A percentile compares a stretch with the other conserved stretches of the same genome.
phyloP scores from a whole-genome alignment of 495 filamentous ascomycete genomes.

The Penicillium goetzii region DNA sequence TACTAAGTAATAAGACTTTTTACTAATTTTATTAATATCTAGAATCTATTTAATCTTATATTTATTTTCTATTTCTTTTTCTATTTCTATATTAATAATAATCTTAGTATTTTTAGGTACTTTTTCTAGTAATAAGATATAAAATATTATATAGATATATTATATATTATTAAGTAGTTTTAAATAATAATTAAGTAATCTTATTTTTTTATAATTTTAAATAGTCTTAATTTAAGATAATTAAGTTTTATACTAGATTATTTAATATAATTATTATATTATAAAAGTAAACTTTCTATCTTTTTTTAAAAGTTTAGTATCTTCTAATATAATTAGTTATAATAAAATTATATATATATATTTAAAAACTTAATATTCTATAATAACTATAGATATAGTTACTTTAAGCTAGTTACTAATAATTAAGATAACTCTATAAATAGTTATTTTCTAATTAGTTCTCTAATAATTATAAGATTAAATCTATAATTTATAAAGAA shows the following conservation, averaged over 20 bases:
- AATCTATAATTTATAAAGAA: slow-evolving; percentile 28
- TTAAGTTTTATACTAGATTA: slow-evolving; percentile 14
- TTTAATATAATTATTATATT: slow-evolving; percentile 7
- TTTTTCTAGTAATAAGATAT: slow-evolving; percentile 11
- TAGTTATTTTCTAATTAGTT: background rate
- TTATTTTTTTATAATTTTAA: slow-evolving; percentile 16
- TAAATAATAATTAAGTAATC: slow-evolving; percentile 17
- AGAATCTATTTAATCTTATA: slow-evolving; percentile 12
- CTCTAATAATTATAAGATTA: slow-evolving; percentile 6
- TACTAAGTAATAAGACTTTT: slow-evolving; percentile 8
- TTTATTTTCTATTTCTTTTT: slow-evolving; percentile 15
- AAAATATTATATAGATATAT: slow-evolving; percentile 12
- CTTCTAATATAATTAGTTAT: slow-evolving; percentile 1
- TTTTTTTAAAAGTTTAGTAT: background rate
- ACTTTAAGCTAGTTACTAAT: background rate
- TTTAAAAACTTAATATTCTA: background rate
- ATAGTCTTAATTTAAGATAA: slow-evolving; percentile 13
- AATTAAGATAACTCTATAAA: background rate
- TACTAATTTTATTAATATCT: background rate
- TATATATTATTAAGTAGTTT: slow-evolving; percentile 13
- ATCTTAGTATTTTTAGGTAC: slow-evolving; percentile 12
- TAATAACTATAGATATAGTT: slow-evolving; percentile 5
- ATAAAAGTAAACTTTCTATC: slow-evolving; percentile 12
- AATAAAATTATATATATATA: slow-evolving; percentile 8
- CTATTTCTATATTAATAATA: slow-evolving; percentile 12